Evolutionary conservation across 192 early-diverging fungal genomes (phyloP), one percentile per base, ranked within the genome.

Genomic region (Backusella liffmaniae): DNA sequence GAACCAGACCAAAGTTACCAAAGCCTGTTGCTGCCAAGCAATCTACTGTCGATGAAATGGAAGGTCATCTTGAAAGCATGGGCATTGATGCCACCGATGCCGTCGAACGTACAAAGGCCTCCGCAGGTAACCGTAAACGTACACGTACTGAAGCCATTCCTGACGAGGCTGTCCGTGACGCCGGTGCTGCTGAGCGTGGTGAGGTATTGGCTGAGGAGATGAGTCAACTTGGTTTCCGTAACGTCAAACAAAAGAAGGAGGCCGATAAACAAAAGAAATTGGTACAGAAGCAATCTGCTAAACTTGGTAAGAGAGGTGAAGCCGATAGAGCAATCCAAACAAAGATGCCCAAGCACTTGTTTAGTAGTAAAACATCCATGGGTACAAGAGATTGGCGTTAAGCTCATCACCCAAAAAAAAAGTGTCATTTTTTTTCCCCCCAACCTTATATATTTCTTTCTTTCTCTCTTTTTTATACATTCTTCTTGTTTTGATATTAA

Each of bases 321-420:
- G 85, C 95, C n/a, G 98, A 99, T 82, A 90, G 98, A 79, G 84
- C 82, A n/a, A 96, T 99, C 73, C 81, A 84, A 69, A 90, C 88
- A 74, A 97, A 98, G 88, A 95, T 92, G 92, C 98, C 98, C 62
- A 98, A 97, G 87, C 98, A 99, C 82, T 88, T 99, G 91, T 98
- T 97, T 80, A 84, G 93, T 29, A 94, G 95, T 76, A 99, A 99
- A 88, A 90, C 93, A 74, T 87, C 88, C 62, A 89, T 90, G 49
- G 95, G 94, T 70, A 90, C 92, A 67, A 90, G 87, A 77, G 93
- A 95, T 83, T 91, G 91, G 75, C 91, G 95, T 83, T 96, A 92
- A 86, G 21, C 12, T 26, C 1, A 23, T 56, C 8, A 26, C 44
- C 3, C 18, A 49, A 44, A 44, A 44, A 49, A 46, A 16, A 46